Percentiles rank a stretch among this genome's conserved stretches.
Conservation (phyloP, 345 rosid genomes). For the Alliaria petiolata region DNA sequence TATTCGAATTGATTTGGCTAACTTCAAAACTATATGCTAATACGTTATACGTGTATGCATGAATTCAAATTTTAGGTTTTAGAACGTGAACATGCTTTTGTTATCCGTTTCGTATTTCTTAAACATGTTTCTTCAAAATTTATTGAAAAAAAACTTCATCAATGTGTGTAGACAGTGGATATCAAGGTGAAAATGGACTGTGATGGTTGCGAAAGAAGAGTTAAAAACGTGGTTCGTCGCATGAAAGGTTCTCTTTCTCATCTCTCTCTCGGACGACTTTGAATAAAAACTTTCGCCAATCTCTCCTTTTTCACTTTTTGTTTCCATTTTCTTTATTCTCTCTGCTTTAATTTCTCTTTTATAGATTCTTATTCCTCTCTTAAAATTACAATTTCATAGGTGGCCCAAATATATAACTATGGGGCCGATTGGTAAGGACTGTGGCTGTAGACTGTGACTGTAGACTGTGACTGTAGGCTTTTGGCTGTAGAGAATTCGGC, state of each 20-base stretch:
- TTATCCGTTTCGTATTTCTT: neutral
- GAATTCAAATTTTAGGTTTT: neutral
- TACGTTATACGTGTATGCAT: neutral
- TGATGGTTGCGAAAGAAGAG: conserved; percentile 95
- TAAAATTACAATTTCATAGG: neutral
- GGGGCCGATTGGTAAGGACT: too few relatives aligned
- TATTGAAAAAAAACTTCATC: too few relatives aligned
- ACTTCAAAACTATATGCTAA: neutral
- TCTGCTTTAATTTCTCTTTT: conserved; percentile 15
- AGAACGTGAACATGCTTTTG: neutral
- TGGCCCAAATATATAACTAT: neutral
- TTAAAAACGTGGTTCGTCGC: conserved; percentile 59
- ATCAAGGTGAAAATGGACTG: conserved; percentile 98
- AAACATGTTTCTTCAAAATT: neutral
- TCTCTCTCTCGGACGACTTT: conserved; percentile 15
- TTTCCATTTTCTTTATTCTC: conserved; percentile 23
- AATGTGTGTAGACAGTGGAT: conserved; percentile 68
- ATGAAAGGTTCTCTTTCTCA: conserved; percentile 59
- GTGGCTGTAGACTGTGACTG: too few relatives aligned
- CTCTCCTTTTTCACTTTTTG: conserved; percentile 17
- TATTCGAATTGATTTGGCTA: neutral
- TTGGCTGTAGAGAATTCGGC: too few relatives aligned
- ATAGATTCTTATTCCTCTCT: conserved; percentile 21
- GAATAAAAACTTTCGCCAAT: conserved; percentile 24
- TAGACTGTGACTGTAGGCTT: too few relatives aligned